These are phyloP conservation scores for Alternaria ethzedia DNA, from an alignment of 2,329 filamentous ascomycete genomes.

Conservation along the genomic window DNA sequence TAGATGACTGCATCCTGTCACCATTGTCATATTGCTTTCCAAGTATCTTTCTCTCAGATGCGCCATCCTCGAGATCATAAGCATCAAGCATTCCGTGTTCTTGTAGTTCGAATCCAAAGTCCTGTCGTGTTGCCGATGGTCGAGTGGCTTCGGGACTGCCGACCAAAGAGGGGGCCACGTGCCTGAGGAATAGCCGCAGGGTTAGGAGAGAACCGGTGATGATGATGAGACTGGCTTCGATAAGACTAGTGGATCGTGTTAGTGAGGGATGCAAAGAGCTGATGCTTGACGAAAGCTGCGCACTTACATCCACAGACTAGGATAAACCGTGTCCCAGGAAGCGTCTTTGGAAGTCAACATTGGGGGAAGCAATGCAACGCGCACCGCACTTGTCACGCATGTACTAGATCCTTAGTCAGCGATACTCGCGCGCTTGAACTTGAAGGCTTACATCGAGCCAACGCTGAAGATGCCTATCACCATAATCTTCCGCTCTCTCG, in stretches of 20 bases:
- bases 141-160: background rate
- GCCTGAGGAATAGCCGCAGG: conserved; percentile 49
- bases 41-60: background rate
- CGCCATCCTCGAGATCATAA: background rate
- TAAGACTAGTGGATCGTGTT: conserved; percentile 27
- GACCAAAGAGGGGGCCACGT: conserved; percentile 38
- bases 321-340: conserved; percentile 17
- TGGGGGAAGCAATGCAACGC: conserved; percentile 15
- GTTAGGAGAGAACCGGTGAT: conserved; percentile 52
- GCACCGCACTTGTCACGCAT: conserved; percentile 19
- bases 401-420: conserved; percentile 10
- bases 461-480: conserved; percentile 19
- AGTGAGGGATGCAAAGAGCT: background rate
- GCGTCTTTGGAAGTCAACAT: conserved; percentile 16
- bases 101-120: background rate
- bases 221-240: conserved; percentile 51
- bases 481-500: conserved; percentile 16
- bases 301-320: conserved; percentile 21
- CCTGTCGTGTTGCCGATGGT: background rate
- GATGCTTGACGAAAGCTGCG: background rate
- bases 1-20: background rate
- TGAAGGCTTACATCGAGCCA: background rate
- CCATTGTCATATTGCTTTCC: background rate
- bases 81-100: background rate
- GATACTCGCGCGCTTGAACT: background rate